Percentiles rank a stretch among this genome's conserved stretches.
These are phyloP conservation scores for Pleurotus ostreatus DNA, from an alignment of 768 basidiomycete species.

Conservation along the genomic window DNA sequence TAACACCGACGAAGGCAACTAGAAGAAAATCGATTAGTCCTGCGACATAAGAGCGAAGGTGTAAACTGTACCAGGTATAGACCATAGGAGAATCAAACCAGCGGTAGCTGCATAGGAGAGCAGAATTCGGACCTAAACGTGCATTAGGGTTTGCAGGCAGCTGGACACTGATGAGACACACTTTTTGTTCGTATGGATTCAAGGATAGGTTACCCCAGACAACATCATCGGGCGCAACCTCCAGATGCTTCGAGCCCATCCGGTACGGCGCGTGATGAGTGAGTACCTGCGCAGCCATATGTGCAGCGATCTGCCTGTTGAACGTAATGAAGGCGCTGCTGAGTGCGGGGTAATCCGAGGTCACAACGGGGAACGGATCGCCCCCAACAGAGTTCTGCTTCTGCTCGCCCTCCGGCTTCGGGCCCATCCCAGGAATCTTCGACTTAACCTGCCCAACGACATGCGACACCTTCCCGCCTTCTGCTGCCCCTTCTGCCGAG, in stretches of 20 bases:
- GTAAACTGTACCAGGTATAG: conserved; percentile 61
- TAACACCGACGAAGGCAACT: conserved; percentile 80
- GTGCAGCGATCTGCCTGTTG: conserved; percentile 89
- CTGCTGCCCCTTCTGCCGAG: conserved; percentile 2
- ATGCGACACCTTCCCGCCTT: conserved; percentile 4
- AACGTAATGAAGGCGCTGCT: conserved; percentile 87
- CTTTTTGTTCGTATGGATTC: conserved; percentile 83
- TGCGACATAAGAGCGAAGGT: neutral
- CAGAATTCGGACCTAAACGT: conserved; percentile 41
- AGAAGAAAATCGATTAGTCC: neutral
- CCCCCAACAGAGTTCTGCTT: conserved; percentile 18
- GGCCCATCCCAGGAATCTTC: neutral
- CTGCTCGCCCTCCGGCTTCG: conserved; percentile 2
- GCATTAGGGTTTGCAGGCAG: neutral
- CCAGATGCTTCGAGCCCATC: conserved; percentile 72
- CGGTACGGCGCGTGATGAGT: conserved; percentile 79
- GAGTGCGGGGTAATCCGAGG: conserved; percentile 46
- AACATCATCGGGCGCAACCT: conserved; percentile 84
- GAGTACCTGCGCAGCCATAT: conserved; percentile 75
- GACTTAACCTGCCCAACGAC: neutral
- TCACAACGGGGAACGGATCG: conserved; percentile 19
- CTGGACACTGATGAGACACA: neutral
- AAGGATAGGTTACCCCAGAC: conserved; percentile 88
- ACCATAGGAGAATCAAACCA: conserved; percentile 83
- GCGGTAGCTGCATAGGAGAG: conserved; percentile 74